These are phyloP conservation scores for Cinnamomum chago DNA, from an alignment of 164 flowering plant species.

Conservation along the genomic window DNA sequence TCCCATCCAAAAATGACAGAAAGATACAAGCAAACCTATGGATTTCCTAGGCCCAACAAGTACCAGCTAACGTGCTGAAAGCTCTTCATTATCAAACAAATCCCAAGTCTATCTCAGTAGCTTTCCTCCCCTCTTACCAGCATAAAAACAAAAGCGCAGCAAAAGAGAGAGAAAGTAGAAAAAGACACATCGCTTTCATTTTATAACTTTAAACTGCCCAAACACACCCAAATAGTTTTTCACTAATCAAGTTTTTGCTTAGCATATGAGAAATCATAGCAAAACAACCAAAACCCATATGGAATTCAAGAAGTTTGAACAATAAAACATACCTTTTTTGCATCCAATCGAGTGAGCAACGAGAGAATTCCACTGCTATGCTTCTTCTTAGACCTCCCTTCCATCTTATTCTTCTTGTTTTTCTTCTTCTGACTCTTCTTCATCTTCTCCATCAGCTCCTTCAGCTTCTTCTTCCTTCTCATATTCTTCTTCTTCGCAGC, in stretches of 20 bases:
- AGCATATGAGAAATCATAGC: neutral
- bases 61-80: neutral
- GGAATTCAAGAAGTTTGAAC: neutral
- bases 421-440: conserved; percentile 5
- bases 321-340: conserved; percentile 4
- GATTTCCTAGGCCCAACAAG: neutral
- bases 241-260: neutral
- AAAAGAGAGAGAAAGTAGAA: too few relatives aligned
- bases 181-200: neutral
- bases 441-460: conserved; percentile 7
- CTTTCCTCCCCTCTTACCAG: neutral
- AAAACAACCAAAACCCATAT: neutral
- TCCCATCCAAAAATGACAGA: too few relatives aligned
- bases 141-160: neutral
- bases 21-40: too few relatives aligned
- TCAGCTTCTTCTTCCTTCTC: conserved; percentile 3
- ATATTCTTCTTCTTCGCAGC: neutral
- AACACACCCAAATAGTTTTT: conserved; percentile 1
- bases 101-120: neutral
- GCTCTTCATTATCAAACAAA: neutral
- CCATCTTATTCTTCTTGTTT: conserved; percentile 4
- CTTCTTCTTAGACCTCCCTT: neutral
- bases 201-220: neutral
- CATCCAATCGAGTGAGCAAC: neutral
- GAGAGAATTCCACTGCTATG: neutral